These are phyloP conservation scores for Glycyrrhiza uralensis DNA, from an alignment of 306 rosid genomes.

Conservation along the genomic window DNA sequence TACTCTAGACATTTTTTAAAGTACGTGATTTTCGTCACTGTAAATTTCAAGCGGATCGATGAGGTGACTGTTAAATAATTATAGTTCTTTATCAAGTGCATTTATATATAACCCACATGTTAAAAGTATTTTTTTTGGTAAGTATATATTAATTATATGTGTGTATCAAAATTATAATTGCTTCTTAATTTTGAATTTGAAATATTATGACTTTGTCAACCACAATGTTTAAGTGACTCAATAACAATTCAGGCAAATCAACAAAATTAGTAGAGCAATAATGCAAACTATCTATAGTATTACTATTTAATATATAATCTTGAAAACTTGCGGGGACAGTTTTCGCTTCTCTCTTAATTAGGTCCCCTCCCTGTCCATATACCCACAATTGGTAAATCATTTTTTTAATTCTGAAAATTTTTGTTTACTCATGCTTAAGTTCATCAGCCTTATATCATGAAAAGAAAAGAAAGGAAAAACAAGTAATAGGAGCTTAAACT, in stretches of 20 bases:
- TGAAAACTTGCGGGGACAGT: conserved; percentile 9
- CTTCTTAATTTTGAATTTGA: not conserved
- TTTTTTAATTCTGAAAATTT: not conserved
- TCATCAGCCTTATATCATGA: not conserved
- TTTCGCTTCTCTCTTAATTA: not conserved
- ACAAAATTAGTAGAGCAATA: conserved; percentile 24
- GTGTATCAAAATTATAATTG: not conserved
- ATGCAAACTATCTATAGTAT: conserved; percentile 19
- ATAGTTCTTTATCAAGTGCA: not conserved
- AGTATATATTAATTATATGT: too few species aligned
- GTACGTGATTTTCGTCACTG: not conserved
- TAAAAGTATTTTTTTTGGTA: not conserved
- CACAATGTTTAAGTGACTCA: not conserved
- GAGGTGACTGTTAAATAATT: not conserved
- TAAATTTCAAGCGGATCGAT: not conserved
- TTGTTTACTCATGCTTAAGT: not conserved
- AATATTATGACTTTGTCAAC: not conserved
- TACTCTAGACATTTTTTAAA: not conserved
- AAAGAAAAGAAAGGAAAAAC: not conserved
- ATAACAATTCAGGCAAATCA: not conserved
- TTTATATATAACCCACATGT: not conserved
- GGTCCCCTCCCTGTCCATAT: not conserved
- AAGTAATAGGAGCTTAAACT: not conserved
- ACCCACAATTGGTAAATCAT: not conserved
- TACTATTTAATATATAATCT: conserved; percentile 12